Evolutionary conservation across 257 asterid genomes (phyloP), one percentile per base, ranked within the genome.

Genomic region (Rubia yunnanensis): DNA sequence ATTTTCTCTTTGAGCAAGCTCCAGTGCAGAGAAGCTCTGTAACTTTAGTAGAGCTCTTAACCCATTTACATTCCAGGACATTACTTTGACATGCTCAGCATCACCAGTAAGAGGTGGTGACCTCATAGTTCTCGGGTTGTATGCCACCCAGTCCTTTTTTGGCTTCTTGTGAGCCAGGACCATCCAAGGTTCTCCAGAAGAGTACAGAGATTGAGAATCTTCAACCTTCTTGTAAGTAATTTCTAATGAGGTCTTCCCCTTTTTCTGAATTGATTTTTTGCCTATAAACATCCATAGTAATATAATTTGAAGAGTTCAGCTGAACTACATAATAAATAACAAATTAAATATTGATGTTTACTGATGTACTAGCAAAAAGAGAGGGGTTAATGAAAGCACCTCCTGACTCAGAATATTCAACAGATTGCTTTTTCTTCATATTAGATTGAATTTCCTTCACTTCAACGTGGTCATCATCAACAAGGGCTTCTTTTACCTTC

Each of bases 31-130:
- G 80, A 85, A 80, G 66, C 82, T 73, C 74, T 83, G 83, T 73
- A 73, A 70, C 81, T 89, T 94, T 74, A 94, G 70, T 58, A 90
- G 77, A 62, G 97, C 96, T 77, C 99, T 86, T 72, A 94, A 74
- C 20, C 99, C 99, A 71, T 94, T 94, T 67, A 90, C 99, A 70
- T 94, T 94, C 99, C 99, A 94, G 44, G 99, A 89, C 81, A 94
- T 74, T 68, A 94, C 55, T 82, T 94, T 94, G 46, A 88, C 61
- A 75, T 82, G 83, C 17, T 86, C 74, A n/a, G 77, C 60, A 71
- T 81, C 82, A 54, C 74, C 78, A 44, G 68, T 66, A 69, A 83
- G 81, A 44, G 92, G 85, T 66, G 90, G 82, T 26, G 88, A 92
- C 84, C 97, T 90, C 99, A 94, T 86, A 58, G 81, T 84, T 83